These are phyloP conservation scores for Centella asiatica DNA, from an alignment of 129 eudicot species.

Conservation along the genomic window DNA sequence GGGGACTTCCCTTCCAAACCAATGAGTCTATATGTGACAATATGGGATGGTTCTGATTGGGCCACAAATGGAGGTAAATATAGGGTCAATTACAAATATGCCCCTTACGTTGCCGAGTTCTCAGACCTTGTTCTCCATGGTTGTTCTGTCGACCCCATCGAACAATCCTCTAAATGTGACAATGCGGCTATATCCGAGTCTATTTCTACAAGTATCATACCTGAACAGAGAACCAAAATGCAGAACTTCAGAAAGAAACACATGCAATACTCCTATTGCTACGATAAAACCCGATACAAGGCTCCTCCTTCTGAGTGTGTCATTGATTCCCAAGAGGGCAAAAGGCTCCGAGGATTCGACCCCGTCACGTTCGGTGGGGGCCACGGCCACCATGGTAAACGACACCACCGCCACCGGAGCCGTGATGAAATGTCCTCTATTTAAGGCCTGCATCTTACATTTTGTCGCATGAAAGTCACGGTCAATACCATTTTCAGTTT, in stretches of 20 bases:
- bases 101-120: slow-evolving; percentile 81
- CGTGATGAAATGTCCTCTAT: slow-evolving; percentile 21
- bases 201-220: slow-evolving; percentile 32
- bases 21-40: slow-evolving; percentile 7
- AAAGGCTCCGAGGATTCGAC: slow-evolving; percentile 55
- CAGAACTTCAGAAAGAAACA: slow-evolving; percentile 53
- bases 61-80: slow-evolving; percentile 13
- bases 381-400: slow-evolving; percentile 42
- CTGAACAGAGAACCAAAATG: slow-evolving; percentile 56
- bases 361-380: slow-evolving; percentile 72
- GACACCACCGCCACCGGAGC: slow-evolving; percentile 34
- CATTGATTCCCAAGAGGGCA: slow-evolving; percentile 50
- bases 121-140: slow-evolving; percentile 89
- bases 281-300: slow-evolving; percentile 58
- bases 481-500: slow-evolving; percentile 14
- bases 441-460: slow-evolving; percentile 16
- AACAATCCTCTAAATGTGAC: slow-evolving; percentile 45
- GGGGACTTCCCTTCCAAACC: slow-evolving; percentile 12
- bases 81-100: slow-evolving; percentile 36
- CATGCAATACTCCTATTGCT: slow-evolving; percentile 88
- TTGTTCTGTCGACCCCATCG: slow-evolving; percentile 70
- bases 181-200: slow-evolving; percentile 18
- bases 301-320: slow-evolving; percentile 69
- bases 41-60: slow-evolving; percentile 12
- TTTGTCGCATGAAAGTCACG: slow-evolving; percentile 1